phyloP scores from a whole-genome alignment of 2,329 filamentous ascomycete species.

The Knoxdaviesia capensis region DNA sequence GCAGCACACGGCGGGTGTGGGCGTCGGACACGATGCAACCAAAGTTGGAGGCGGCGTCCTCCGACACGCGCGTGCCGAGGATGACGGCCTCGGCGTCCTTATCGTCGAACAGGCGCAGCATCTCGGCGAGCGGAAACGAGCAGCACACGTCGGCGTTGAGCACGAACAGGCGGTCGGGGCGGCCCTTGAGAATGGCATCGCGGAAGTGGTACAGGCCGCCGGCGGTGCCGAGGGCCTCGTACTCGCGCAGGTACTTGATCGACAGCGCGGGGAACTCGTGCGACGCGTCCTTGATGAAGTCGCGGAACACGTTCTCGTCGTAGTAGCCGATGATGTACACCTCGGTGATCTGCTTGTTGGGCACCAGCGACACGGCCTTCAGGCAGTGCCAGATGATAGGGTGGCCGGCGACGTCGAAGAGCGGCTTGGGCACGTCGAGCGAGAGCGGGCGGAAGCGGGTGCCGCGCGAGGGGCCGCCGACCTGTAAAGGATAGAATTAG shows the following conservation, averaged over 20 bases:
- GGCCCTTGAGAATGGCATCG: slow-evolving; percentile 91
- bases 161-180: slow-evolving; percentile 88
- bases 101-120: slow-evolving; percentile 86
- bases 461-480: slow-evolving; percentile 85
- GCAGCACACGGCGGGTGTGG: slow-evolving; percentile 84
- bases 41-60: slow-evolving; percentile 88
- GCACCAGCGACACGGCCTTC: slow-evolving; percentile 74
- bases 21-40: slow-evolving; percentile 92
- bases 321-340: slow-evolving; percentile 98
- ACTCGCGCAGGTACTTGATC: slow-evolving; percentile 93
- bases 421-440: slow-evolving; percentile 91
- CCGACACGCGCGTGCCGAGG: slow-evolving; percentile 73
- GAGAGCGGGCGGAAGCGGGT: slow-evolving; percentile 90
- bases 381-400: slow-evolving; percentile 98
- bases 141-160: slow-evolving; percentile 98
- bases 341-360: slow-evolving; percentile 63
- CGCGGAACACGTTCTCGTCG: slow-evolving; percentile 88
- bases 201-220: slow-evolving; percentile 98
- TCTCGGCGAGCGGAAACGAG: slow-evolving; percentile 87
- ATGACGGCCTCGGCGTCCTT: slow-evolving; percentile 95
- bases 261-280: slow-evolving; percentile 71
- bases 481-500: slow-evolving; percentile 26
- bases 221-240: slow-evolving; percentile 86
- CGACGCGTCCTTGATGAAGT: slow-evolving; percentile 86
- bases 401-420: slow-evolving; percentile 96